phyloP scores from a whole-genome alignment of 1,284 basidiomycete genomes.

The Cutaneotrichosporon mucoides region DNA sequence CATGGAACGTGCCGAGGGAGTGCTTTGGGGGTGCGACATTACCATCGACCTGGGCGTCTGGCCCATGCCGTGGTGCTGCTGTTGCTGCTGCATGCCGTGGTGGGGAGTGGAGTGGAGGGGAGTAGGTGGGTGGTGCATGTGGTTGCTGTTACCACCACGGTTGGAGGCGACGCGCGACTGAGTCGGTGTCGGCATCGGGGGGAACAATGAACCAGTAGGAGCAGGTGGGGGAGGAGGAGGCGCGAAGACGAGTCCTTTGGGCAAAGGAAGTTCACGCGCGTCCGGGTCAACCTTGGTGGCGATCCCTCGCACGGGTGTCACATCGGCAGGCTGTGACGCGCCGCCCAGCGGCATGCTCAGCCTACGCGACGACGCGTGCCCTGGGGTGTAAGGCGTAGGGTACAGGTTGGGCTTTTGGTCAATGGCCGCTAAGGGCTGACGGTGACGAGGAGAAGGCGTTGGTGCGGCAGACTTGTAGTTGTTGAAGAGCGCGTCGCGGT shows the following conservation, averaged over 20 bases:
- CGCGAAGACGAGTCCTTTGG: slow-evolving; percentile 17
- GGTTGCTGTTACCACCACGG: too few species aligned
- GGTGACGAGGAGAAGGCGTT: slow-evolving; percentile 15
- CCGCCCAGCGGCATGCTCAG: slow-evolving; percentile 2
- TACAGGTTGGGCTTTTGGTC: slow-evolving; percentile 21
- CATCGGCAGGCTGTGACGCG: slow-evolving; percentile 11
- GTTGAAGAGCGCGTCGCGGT: slow-evolving; percentile 6
- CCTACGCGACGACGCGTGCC: slow-evolving; percentile 7
- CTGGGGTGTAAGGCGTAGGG: slow-evolving; percentile 14
- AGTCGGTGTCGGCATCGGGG: slow-evolving; percentile 15
- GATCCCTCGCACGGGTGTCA: slow-evolving; percentile 15
- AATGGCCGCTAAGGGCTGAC: slow-evolving; percentile 18
- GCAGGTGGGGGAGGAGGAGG: slow-evolving; percentile 13
- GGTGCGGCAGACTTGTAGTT: slow-evolving; percentile 1
- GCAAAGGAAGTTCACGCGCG: slow-evolving; percentile 19
- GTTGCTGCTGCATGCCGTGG: slow-evolving; percentile 6
- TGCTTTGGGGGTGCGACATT: slow-evolving; percentile 13
- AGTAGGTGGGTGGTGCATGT: neutral
- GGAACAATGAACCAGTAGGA: neutral
- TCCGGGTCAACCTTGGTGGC: slow-evolving; percentile 23
- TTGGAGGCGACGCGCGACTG: slow-evolving; percentile 5
- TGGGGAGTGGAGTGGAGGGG: neutral
- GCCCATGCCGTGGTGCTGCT: neutral
- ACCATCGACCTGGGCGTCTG: slow-evolving; percentile 5
- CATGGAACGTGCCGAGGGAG: slow-evolving; percentile 11